Evolutionary conservation across 139 green algal species (phyloP).

Genomic region (Picochlorum sp.): DNA sequence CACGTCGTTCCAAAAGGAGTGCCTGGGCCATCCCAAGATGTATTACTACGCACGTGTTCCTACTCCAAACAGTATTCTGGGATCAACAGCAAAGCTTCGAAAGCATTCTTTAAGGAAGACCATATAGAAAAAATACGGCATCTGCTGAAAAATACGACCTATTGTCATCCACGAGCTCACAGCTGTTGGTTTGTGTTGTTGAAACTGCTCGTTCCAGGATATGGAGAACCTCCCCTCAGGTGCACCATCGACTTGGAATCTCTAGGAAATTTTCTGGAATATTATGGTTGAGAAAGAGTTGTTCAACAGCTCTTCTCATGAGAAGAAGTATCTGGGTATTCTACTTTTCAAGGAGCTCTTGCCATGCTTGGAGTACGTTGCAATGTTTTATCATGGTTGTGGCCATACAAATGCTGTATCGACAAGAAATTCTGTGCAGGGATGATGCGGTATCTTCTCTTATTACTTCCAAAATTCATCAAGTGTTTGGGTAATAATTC

Average conservation of each 20-base stretch:
- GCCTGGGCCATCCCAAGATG: too few relatives aligned
- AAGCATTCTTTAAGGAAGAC: not conserved
- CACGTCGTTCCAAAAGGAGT: too few relatives aligned
- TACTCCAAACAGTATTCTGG: too few relatives aligned
- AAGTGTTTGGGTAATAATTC: constrained; percentile 43
- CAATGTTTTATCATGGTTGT: not conserved
- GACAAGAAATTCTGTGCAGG: not conserved
- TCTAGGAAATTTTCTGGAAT: constrained; percentile 9
- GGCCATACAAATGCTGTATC: not conserved
- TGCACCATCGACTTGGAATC: not conserved
- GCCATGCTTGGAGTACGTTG: not conserved
- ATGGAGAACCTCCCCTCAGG: not conserved
- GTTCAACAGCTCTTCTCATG: constrained; percentile 3
- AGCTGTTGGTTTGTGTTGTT: not conserved
- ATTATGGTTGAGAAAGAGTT: constrained; percentile 4
- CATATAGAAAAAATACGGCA: constrained; percentile 1
- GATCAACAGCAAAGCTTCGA: not conserved
- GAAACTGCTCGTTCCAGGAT: constrained; percentile 1
- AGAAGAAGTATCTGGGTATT: constrained; percentile 2
- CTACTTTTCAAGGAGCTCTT: not conserved
- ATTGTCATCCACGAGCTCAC: constrained; percentile 7
- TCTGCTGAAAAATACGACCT: not conserved
- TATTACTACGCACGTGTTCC: too few relatives aligned
- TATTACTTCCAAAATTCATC: constrained; percentile 31
- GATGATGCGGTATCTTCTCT: not conserved